Base-by-base conservation (phyloP, 805 yeast genomes). In the Deakozyma indianensis region DNA sequence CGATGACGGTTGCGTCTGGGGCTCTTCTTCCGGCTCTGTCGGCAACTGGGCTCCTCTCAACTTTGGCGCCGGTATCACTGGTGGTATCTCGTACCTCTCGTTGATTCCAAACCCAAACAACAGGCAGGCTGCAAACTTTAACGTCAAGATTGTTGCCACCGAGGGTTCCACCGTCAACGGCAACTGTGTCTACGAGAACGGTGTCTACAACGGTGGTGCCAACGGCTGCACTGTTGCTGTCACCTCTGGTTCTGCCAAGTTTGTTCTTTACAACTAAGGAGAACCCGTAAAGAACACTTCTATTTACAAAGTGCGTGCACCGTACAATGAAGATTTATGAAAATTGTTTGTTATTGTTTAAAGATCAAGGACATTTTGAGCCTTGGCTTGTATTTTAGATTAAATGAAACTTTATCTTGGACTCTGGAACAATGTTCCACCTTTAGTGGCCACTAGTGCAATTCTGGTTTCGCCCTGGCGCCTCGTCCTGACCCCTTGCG, bases 41-140 rank as follows among this genome's bases (percentile, higher is more conserved):
- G 98, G 98, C 70, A 90, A 90, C 83, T 90, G 96, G 96, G 95
- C 97, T 53, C 97, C 97, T 56, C 72, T 90, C 54, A 84, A 81
- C 68, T 72, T 92, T 57, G 98, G 98, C 65, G 86, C 96, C 44
- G 96, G 97, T 61, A 71, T 74, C 67, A 70, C 83, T 50, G 65
- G 62, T 55, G 83, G 84, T 50, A 69, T 77, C 57, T 71, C 95
- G 45, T 88, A 85, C 74, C 67, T 90, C 57, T 85, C 96, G 4
- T 70, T 90, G 66, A 85, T 87, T 67, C 96, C 96, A 67, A 90
- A 90, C 72, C 95, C 96, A 59, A 87, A 88, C 78, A 85, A 84
- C 74, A 53, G 61, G 21, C 62, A 72, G 20, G 68, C 88, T 47
- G 73, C 80, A 46, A 81, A 78, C 73, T 83, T 64, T 71, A 80